These are phyloP conservation scores for Scalesia atractyloides DNA, from an alignment of 129 eudicot genomes.

Conservation along the genomic window DNA sequence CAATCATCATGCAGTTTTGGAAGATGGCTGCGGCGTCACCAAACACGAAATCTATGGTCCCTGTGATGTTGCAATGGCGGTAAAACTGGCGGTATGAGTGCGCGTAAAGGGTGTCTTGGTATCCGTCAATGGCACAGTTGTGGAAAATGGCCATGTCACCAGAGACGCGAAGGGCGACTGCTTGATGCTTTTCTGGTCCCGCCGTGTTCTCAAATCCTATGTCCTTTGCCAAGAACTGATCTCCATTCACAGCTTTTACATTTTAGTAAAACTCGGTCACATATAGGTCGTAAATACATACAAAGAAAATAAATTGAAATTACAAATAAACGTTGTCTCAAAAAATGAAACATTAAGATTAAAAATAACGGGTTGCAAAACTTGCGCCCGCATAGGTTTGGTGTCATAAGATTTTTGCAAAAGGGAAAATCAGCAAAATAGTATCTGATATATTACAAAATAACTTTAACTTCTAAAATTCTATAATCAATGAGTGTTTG, in stretches of 20 bases:
- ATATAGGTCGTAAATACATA: no score
- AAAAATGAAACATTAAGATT: no score
- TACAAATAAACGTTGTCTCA: no score
- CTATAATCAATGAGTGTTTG: no score
- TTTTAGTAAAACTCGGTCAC: no score
- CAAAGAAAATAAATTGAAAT: no score
- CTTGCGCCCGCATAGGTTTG: no score
- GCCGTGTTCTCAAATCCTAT: conserved; percentile 64
- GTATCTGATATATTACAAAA: no score
- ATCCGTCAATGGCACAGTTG: conserved; percentile 23
- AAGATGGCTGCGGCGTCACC: conserved; percentile 50
- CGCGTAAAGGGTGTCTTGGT: conserved; percentile 52
- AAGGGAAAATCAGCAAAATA: no score
- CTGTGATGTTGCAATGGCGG: conserved; percentile 52
- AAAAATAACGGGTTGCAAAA: no score
- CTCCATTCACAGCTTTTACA: conserved; percentile 50
- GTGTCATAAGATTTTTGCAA: no score
- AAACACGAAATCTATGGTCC: conserved; percentile 69
- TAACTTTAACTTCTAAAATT: no score
- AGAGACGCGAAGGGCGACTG: conserved; percentile 56
- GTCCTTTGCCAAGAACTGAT: conserved; percentile 47
- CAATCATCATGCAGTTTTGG: conserved; percentile 56
- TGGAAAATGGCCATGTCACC: conserved; percentile 25
- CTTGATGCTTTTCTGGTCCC: conserved; percentile 55
- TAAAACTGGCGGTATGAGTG: conserved; percentile 60